A percentile compares a stretch with the other conserved stretches of the same genome.
These are phyloP conservation scores for Leishmania amazonensis DNA, from an alignment of 208 protist genomes.

Conservation along the genomic window DNA sequence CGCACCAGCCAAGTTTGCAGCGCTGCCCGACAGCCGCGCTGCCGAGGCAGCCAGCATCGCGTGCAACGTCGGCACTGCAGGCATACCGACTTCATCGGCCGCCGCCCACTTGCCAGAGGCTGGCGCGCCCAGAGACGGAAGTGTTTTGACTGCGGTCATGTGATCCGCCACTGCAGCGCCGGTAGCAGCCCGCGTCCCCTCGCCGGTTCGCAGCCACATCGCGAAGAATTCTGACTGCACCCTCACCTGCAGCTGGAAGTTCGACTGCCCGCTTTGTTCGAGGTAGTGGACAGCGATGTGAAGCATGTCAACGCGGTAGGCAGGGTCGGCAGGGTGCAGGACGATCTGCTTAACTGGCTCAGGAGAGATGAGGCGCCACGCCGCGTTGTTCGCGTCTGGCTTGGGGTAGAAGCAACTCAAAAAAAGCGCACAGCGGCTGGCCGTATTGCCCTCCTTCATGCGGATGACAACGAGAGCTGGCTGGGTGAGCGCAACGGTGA, in stretches of 20 bases:
- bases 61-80: constrained; percentile 9
- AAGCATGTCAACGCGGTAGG: constrained; percentile 47
- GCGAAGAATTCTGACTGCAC: constrained; percentile 41
- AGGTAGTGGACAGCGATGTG: constrained; percentile 84
- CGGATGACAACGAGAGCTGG: constrained; percentile 63
- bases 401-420: constrained; percentile 62
- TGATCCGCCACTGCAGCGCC: background rate
- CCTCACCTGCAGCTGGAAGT: constrained; percentile 64
- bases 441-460: constrained; percentile 83
- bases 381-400: constrained; percentile 73
- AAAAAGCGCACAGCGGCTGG: constrained; percentile 72
- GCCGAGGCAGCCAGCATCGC: constrained; percentile 1
- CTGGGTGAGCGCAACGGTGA: constrained; percentile 46
- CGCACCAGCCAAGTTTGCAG: background rate
- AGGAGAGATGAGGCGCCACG: constrained; percentile 78
- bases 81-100: background rate
- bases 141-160: background rate
- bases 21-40: background rate
- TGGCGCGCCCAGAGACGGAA: background rate
- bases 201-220: constrained; percentile 46
- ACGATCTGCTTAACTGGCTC: constrained; percentile 73
- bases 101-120: background rate
- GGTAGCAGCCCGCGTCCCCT: constrained; percentile 6
- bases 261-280: constrained; percentile 65
- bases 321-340: constrained; percentile 76